Base-by-base conservation (phyloP, 192 early-diverging fungal species). In the Podila clonocystis region DNA sequence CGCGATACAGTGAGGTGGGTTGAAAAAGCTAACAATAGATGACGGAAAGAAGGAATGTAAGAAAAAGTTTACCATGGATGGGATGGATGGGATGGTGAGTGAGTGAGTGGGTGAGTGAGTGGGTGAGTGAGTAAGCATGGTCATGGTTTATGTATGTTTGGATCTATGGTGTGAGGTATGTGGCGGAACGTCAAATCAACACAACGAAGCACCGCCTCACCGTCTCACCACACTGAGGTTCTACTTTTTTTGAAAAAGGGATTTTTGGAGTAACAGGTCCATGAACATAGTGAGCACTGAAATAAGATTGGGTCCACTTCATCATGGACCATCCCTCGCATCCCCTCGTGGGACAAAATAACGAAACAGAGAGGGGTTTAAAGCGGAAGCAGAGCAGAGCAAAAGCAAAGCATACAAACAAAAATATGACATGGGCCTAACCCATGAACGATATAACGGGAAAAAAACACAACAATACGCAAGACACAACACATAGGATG, bases 11-110 rank as follows among this genome's bases (percentile, higher is more conserved):
- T 80, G 8, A 80, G 58, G 29, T 80, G 77, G 15, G 77, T 73
- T 26, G 65, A 80, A 49, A 80, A 80, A 50, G 77, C 77, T 80
- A 80, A 65, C 22, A 63, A 80, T 68, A 72, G 55, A 70, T 4
- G 20, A 24, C n/a, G 52, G 24, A 55, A 55, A 55, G 52, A 8
- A 55, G 24, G 15, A 45, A 41, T 5, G 13, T 17, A n/a, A 33
- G 12, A 41, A 31, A 62, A 24, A 34, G 29, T 36, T 38, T 59
- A 34, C 50, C 12, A 15, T 34, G 8, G 20, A 22, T n/a, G 24
- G 15, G 20, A 7, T 50, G 34, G 9, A n/a, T 72, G 33, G 55
- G 13, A n/a, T 50, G 49, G 17, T 2, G n/a, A n/a, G n/a, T 50
- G 17, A 1, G 17, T 20, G 20, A 17, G 15, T 19, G 20, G 50